Base-by-base conservation (phyloP, 345 rosid genomes). In the Populus deltoides region DNA sequence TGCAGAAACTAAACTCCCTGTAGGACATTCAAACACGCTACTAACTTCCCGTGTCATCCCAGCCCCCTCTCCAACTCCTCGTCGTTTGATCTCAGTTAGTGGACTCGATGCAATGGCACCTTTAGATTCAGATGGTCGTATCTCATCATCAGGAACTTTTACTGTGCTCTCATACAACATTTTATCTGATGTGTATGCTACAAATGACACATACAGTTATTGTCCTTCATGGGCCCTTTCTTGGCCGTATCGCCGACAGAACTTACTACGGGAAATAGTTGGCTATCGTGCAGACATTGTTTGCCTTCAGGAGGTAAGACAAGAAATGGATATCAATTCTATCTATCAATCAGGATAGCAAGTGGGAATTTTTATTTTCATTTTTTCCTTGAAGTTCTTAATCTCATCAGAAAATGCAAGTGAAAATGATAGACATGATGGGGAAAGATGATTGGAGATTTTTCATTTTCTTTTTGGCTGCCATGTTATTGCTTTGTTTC, bases 181-280 rank as follows among this genome's bases (percentile, higher is more conserved):
- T 75, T 88, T 96, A 84, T 87, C 97, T 71, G 99, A 96, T 78
- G 77, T 84, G 6, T 90, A 80, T 77, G 94, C 98, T 65, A 89
- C 91, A 72, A 93, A 87, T 55, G 98, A 93, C 74, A 36, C 89
- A 63, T 94, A 93, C 86, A 89, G 94, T 74, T 96, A 92, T 81
- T 96, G 99, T 77, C 99, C 99, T 73, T 84, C 98, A 25, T 96
- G 99, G 98, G 97, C 99, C 77, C 97, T 96, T 78, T 87, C 99
- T 12, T 96, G 99, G 99, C 89, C 94, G 41, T 96, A 96, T 78
- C 97, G 99, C 72, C 86, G 94, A 69, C 99, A 96, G 81, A 96
- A 96, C 86, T 81, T 96, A 77, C 83, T 96, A 41, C 86, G 97
- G 80, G 99, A 96, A 82, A 91, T 96, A 72, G 93, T 96, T 73